A percentile compares a stretch with the other conserved stretches of the same genome.
These are phyloP conservation scores for Lecanicillium sp. DNA, from an alignment of 2,329 filamentous ascomycete genomes.

Conservation along the genomic window DNA sequence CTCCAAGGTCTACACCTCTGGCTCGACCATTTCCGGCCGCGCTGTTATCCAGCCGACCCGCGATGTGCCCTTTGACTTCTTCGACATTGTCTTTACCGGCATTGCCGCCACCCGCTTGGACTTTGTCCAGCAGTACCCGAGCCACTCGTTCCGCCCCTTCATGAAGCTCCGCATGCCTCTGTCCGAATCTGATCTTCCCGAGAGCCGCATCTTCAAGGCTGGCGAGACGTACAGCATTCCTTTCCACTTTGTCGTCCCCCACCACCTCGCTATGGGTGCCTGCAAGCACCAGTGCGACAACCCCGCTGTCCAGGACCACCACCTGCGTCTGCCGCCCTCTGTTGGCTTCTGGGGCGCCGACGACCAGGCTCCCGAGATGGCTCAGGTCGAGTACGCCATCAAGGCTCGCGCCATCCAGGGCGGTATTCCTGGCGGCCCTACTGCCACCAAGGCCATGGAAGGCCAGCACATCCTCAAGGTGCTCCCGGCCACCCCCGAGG, in stretches of 20 bases:
- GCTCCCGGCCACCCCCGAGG: conserved; percentile 41
- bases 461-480: conserved; percentile 39
- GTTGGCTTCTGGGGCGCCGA: conserved; percentile 45
- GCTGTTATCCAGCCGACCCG: conserved; percentile 36
- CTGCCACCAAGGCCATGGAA: conserved; percentile 29
- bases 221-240: conserved; percentile 42
- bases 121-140: conserved; percentile 38
- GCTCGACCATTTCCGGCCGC: conserved; percentile 41
- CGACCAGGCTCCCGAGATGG: conserved; percentile 48
- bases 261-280: conserved; percentile 47
- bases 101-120: conserved; percentile 43
- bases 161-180: conserved; percentile 50
- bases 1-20: conserved; percentile 48
- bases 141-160: conserved; percentile 43
- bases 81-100: conserved; percentile 48
- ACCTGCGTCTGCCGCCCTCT: conserved; percentile 46
- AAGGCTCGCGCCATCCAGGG: conserved; percentile 34
- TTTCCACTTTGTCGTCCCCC: conserved; percentile 54
- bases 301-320: conserved; percentile 40
- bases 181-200: conserved; percentile 35
- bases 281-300: conserved; percentile 42
- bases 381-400: conserved; percentile 44
- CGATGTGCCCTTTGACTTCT: conserved; percentile 40
- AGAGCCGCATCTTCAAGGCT: conserved; percentile 38
- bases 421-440: conserved; percentile 9